Evolutionary conservation across 2,329 filamentous ascomycete genomes (phyloP), one percentile per base, ranked within the genome.

Genomic region (Penicillium sp.): DNA sequence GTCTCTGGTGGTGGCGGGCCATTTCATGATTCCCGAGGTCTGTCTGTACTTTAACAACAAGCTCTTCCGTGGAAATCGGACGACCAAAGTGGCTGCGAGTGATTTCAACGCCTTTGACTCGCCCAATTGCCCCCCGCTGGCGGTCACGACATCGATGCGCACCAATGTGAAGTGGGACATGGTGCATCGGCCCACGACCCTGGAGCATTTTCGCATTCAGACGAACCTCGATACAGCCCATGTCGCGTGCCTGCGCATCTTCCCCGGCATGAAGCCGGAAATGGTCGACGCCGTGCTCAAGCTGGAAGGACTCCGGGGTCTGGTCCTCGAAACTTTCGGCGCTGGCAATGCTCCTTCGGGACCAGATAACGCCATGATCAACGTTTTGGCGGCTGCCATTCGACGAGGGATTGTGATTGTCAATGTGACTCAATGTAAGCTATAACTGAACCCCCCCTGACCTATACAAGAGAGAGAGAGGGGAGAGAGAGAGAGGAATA

Each of bases 41-140:
- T 90, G 88, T 65, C 78, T 96, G 33, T 95, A 94, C 74, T 96
- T 96, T 76, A 88, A 93, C 69, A 87, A 94, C 72, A 88, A 84
- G 57, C 79, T 96, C 18, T 94, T 90, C 72, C 83, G 90, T 26
- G 90, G 90, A 12, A 95, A 95, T 69, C 78, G 90, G 50, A 84
- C 87, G 8, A 93, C 88, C 53, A 96, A 96, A 68, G 82, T 94
- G 29, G 90, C 88, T 11, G 87, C 90, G 5, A 88, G 86, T 49
- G 83, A 87, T 46, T 95, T 94, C 65, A 83, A 88, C 48, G 90
- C 89, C 5, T 96, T 96, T 67, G 85, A 83, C 49, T 89, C 85
- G 39, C 90, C 90, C n/a, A 96, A 95, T 67, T 82, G 83, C 57
- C 80, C 85, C 32, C 88, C 90, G 3, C 74, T 96, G 47, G 90